phyloP scores from a whole-genome alignment of 768 basidiomycete species.

The Mycena haematopus region DNA sequence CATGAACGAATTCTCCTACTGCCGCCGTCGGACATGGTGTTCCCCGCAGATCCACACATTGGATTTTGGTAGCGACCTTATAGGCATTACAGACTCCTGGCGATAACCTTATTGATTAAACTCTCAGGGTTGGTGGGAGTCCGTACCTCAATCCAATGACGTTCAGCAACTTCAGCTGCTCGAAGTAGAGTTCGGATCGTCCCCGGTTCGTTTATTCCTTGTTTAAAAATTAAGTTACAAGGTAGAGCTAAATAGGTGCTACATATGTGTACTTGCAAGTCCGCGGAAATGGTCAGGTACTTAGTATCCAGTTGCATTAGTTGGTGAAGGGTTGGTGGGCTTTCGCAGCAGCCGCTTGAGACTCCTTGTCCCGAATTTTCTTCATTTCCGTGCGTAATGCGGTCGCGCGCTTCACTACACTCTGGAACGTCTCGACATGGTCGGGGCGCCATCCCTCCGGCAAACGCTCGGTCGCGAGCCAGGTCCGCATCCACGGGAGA shows the following conservation, averaged over 20 bases:
- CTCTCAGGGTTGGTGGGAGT: too few relatives aligned
- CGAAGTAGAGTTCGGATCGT: neutral
- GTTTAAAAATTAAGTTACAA: neutral
- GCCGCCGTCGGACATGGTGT: too few relatives aligned
- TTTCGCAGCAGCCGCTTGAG: neutral
- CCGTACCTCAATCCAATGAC: too few relatives aligned
- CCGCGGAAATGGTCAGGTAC: neutral
- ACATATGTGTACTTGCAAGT: neutral
- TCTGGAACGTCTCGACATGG: conserved; percentile 42
- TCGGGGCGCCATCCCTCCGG: conserved; percentile 53
- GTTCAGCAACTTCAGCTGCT: too few relatives aligned
- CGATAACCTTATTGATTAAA: too few relatives aligned
- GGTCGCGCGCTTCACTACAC: conserved; percentile 42
- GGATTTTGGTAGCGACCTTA: too few relatives aligned
- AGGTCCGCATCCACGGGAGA: conserved; percentile 51
- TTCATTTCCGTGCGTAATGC: conserved; percentile 39
- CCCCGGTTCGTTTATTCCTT: neutral
- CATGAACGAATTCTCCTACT: too few relatives aligned
- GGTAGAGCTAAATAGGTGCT: neutral
- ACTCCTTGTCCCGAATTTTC: conserved; percentile 33
- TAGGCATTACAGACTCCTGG: too few relatives aligned
- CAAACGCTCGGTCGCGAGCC: conserved; percentile 59
- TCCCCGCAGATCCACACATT: too few relatives aligned
- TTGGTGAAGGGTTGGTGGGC: neutral
- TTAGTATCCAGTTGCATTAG: neutral